Evolutionary conservation across 2,329 filamentous ascomycete genomes (phyloP).

Genomic region (Aureobasidium sp.): DNA sequence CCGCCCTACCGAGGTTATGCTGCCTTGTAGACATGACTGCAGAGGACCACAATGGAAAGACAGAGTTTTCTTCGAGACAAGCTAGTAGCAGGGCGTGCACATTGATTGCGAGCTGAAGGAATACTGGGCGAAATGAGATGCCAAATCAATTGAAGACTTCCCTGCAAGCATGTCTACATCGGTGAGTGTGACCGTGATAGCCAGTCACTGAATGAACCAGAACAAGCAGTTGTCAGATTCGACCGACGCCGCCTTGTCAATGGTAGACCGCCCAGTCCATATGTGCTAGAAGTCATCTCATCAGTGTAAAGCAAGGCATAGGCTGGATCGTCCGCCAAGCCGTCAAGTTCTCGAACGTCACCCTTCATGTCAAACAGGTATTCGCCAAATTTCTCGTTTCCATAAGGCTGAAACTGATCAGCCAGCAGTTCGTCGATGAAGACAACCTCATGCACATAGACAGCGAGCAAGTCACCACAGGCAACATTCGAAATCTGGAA

Average conservation of each 20-base stretch:
- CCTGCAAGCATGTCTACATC: too few relatives aligned
- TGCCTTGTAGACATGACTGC: too few relatives aligned
- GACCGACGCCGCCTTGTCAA: constrained; percentile 59
- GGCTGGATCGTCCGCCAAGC: constrained; percentile 39
- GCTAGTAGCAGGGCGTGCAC: too few relatives aligned
- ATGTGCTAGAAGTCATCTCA: background rate
- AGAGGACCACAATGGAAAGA: too few relatives aligned
- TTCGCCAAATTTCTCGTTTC: background rate
- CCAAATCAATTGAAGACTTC: too few relatives aligned
- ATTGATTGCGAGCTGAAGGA: too few relatives aligned
- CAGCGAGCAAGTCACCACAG: constrained; percentile 65
- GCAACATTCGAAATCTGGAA: constrained; percentile 61
- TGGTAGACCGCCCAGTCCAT: constrained; percentile 41
- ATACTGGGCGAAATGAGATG: too few relatives aligned
- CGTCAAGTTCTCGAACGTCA: constrained; percentile 62
- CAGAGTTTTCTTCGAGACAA: too few relatives aligned
- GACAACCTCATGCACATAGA: constrained; percentile 51
- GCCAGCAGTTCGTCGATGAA: constrained; percentile 39
- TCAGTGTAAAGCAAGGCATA: constrained; percentile 33
- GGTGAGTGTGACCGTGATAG: too few relatives aligned
- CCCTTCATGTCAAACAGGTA: constrained; percentile 48
- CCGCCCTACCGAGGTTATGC: background rate
- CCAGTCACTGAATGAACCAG: constrained; percentile 41
- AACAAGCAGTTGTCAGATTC: constrained; percentile 68
- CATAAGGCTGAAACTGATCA: background rate